Percentiles rank a stretch among this genome's conserved stretches.
phyloP scores from a whole-genome alignment of 2,329 filamentous ascomycete genomes.

The Cladosporium sp. region DNA sequence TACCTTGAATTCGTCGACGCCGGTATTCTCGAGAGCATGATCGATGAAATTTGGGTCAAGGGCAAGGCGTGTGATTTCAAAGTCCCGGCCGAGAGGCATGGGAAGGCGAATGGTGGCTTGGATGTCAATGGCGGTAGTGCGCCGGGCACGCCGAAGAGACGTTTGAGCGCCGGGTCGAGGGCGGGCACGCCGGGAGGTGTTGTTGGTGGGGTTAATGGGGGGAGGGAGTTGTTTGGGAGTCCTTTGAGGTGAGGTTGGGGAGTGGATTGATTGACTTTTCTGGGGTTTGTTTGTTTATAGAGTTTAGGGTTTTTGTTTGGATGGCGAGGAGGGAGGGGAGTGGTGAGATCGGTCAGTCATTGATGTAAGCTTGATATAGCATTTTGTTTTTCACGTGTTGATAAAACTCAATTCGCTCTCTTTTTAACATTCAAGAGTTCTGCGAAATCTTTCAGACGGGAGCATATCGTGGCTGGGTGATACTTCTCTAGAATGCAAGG shows the following conservation, averaged over 20 bases:
- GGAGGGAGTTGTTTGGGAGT: constrained; percentile 29
- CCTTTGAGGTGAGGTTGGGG: constrained; percentile 25
- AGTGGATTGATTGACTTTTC: not conserved
- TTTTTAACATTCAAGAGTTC: too few species aligned
- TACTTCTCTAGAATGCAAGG: too few species aligned
- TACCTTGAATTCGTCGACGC: constrained; percentile 85
- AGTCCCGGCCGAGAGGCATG: constrained; percentile 25
- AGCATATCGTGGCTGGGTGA: too few species aligned
- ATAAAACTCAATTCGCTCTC: too few species aligned
- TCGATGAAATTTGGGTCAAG: constrained; percentile 77
- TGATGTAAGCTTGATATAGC: too few species aligned
- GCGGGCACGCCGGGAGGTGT: not conserved
- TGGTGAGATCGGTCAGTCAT: too few species aligned
- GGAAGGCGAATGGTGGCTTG: constrained; percentile 19
- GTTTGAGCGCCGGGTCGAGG: constrained; percentile 4
- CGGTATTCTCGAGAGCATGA: constrained; percentile 74
- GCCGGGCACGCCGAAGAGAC: constrained; percentile 30
- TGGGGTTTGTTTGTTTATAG: not conserved
- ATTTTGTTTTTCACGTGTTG: too few species aligned
- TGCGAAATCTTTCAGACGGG: too few species aligned
- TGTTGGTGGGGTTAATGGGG: constrained; percentile 3
- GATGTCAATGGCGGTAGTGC: constrained; percentile 21
- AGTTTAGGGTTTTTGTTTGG: too few species aligned
- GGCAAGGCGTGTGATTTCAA: constrained; percentile 51
- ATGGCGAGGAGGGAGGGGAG: too few species aligned